Percentiles rank a stretch among this genome's conserved stretches.
phyloP scores from a whole-genome alignment of 768 basidiomycete genomes.

The Kwoniella mangroviensis region DNA sequence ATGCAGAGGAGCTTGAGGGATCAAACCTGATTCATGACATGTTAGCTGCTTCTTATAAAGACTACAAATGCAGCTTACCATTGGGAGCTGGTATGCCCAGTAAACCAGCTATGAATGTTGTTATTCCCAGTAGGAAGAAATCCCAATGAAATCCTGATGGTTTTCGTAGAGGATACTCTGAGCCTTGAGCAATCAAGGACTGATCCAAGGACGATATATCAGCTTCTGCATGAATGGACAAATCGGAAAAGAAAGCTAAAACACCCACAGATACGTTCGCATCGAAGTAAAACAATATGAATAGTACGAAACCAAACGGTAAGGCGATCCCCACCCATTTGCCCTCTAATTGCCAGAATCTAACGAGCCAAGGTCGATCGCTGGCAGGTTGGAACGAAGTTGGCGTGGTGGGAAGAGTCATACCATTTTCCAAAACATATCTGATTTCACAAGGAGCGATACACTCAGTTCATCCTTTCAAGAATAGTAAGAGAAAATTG shows the following conservation, averaged over 20 bases:
- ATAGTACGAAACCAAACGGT: conserved; percentile 85
- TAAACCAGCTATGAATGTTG: conserved; percentile 71
- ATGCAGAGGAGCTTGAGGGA: conserved; percentile 81
- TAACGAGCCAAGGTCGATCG: conserved; percentile 79
- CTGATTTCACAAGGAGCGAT: conserved; percentile 10
- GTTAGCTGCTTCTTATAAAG: not conserved
- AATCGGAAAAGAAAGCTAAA: not conserved
- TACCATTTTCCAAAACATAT: conserved; percentile 59
- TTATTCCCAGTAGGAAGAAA: conserved; percentile 87
- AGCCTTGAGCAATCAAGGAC: conserved; percentile 90
- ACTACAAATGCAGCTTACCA: conserved; percentile 22
- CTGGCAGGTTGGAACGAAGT: conserved; percentile 70
- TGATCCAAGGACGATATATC: conserved; percentile 48
- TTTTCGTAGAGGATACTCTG: conserved; percentile 85
- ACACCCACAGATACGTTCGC: conserved; percentile 83
- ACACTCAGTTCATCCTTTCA: not conserved
- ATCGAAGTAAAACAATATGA: conserved; percentile 93
- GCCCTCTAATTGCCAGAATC: conserved; percentile 82
- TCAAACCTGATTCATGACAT: conserved; percentile 52
- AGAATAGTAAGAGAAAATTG: conserved; percentile 43
- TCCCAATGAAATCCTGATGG: conserved; percentile 72
- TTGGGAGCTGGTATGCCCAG: conserved; percentile 57
- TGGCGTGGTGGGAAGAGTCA: conserved; percentile 70
- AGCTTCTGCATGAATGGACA: not conserved
- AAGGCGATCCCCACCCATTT: conserved; percentile 89